Evolutionary conservation across 768 basidiomycete species (phyloP).

Genomic region (Mycena polygramma): DNA sequence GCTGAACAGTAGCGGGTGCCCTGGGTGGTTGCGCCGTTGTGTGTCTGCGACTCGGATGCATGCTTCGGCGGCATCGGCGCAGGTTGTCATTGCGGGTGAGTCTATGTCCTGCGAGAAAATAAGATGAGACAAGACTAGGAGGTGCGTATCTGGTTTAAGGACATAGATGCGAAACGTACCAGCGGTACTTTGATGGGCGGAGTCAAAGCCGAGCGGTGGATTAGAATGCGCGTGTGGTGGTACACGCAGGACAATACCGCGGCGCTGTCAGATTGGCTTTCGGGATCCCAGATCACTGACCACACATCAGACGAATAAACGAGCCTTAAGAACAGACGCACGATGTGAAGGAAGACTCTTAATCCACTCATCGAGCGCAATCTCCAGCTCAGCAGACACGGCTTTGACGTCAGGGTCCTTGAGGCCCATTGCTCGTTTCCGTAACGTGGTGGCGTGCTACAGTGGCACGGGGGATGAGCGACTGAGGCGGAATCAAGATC

Average conservation of each 20-base stretch:
- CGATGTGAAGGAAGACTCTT: neutral
- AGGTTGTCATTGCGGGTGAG: constrained; percentile 37
- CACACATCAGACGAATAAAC: neutral
- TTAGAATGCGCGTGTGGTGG: neutral
- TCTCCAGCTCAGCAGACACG: neutral
- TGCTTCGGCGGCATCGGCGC: constrained; percentile 72
- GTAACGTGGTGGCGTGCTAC: neutral
- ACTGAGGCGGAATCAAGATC: no score
- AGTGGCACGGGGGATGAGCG: neutral
- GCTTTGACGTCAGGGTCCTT: neutral
- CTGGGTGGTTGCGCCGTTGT: constrained; percentile 44
- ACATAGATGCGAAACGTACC: no score
- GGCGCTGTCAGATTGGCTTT: neutral
- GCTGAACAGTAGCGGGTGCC: constrained; percentile 7
- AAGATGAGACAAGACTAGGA: no score
- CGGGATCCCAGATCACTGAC: constrained; percentile 13
- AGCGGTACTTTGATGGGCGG: no score
- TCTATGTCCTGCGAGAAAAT: constrained; percentile 52
- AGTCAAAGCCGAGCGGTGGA: constrained; percentile 8
- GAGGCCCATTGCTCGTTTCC: fast-evolving
- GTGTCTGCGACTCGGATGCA: constrained; percentile 67
- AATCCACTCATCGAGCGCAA: constrained; percentile 11
- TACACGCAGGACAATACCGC: constrained; percentile 9
- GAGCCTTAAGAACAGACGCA: neutral
- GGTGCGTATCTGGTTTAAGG: no score